phyloP scores from a whole-genome alignment of 345 rosid species.

The Citrus hindsii region DNA sequence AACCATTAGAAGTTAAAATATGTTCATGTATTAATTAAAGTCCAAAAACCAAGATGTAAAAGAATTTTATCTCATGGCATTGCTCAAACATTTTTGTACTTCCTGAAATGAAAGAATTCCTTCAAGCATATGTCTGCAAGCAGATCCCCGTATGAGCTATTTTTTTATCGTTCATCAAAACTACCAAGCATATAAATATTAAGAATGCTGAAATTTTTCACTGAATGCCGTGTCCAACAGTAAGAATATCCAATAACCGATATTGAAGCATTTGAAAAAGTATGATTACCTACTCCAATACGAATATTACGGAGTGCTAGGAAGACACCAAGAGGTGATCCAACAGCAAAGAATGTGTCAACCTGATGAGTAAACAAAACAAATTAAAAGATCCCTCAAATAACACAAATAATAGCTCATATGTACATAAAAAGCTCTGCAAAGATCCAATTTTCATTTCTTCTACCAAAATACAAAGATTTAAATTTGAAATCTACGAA shows the following conservation, averaged over 20 bases:
- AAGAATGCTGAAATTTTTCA: neutral
- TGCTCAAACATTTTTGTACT: neutral
- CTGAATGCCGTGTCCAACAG: neutral
- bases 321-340: slow-evolving; percentile 98
- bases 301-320: slow-evolving; percentile 91
- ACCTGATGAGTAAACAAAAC: slow-evolving; percentile 47
- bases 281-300: slow-evolving; percentile 70
- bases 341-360: slow-evolving; percentile 98
- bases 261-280: neutral
- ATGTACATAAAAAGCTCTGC: neutral
- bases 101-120: neutral
- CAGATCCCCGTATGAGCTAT: neutral
- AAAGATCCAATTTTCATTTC: neutral
- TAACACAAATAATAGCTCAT: neutral
- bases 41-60: neutral
- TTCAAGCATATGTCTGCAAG: neutral
- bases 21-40: neutral
- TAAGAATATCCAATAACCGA: neutral
- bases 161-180: neutral
- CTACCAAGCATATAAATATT: neutral
- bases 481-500: neutral
- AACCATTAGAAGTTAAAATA: neutral
- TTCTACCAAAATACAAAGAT: neutral
- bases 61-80: neutral
- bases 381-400: neutral